Evolutionary conservation across 2,329 filamentous ascomycete genomes (phyloP), one percentile per base, ranked within the genome.

Genomic region (Claviceps digitariae): DNA sequence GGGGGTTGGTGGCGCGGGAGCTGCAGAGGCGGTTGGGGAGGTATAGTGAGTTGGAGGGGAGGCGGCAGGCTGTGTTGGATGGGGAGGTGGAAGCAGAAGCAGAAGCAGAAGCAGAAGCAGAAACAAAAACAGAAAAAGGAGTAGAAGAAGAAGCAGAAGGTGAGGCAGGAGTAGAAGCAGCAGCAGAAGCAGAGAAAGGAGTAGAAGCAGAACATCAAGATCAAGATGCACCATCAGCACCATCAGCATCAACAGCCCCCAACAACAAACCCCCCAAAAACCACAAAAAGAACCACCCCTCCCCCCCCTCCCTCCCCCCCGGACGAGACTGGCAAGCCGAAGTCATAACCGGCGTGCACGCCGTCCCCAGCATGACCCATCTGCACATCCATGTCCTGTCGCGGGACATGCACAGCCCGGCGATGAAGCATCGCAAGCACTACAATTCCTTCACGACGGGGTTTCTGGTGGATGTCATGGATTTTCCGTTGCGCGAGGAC

Each of bases 371-470:
- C 53, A 97, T 98, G 93, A 84, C 80, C 57, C 89, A 97, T 66
- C 66, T 97, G 52, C 93, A 98, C 68, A 75, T 97, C 4, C 93
- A 98, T 67, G 81, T 97, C 31, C 70, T 97, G 54, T 88, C 86
- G 41, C 74, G 81, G 20, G 93, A 98, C 65, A 84, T 87, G 75
- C 76, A 81, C 61, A 89, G 84, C 40, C 76, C 79, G 12, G 77
- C 76, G 47, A 59, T 96, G 67, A 87, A 84, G 69, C 83, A 91
- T 64, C 77, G 82, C 58, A 91, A 90, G 66, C 93, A 97, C 69
- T 97, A 96, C 70, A 88, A 93, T 64, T 93, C 86, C 58, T 97
- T 97, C 69, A 82, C 80, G 34, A 94, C 90, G 51, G 78, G 79
- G 3, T 98, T 97, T 66, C 79, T 98, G 23, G 79, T 97, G 13